Base-by-base conservation (phyloP, 805 yeast genomes). In the Saccharomyces jurei region DNA sequence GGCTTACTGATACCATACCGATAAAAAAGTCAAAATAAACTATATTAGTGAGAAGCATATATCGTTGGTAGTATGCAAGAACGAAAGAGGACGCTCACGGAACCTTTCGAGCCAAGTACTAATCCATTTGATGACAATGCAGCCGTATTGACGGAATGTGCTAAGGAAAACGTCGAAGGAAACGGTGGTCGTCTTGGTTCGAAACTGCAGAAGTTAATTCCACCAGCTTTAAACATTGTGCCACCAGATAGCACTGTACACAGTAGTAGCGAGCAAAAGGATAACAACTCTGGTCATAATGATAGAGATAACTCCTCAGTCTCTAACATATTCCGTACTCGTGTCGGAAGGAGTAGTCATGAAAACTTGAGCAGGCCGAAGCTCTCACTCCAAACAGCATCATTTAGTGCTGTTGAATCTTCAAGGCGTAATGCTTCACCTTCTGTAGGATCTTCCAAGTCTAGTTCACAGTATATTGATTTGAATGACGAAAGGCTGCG, bases 51-150 rank as follows among this genome's bases (percentile, higher is more conserved):
- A 4, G 14, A 11, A 28, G 17, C 10, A n/a, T 14, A 27, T 17
- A 22, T 25, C 8, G 25, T 11, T 27, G 26, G 17, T 17, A 29
- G 26, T n/a, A 61, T 61, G 66, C 58, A 52, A 25, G 50, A 46
- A 47, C 48, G 48, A 31, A 61, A 57, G 44, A 60, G 67, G 50
- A 57, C 57, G 22, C 52, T 63, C 10, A 62, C 67, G 1, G 60
- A 58, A 4, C 57, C 59, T 25, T 62, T 60, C 27, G 66, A 62
- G 44, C 61, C 60, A 9, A 51, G 48, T 21, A 32, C 44, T 9
- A 52, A 27, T 26, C 36, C 17, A 13, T 41, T 26, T 17, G n/a
- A 47, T 2, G 41, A 28, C 25, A 36, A 36, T 36, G 25, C 44
- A 17, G 44, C 44, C 8, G 22, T 36, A 36, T 3, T 36, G 25